Evolutionary conservation across 441 rosid genomes (phyloP), one percentile per base, ranked within the genome.

Genomic region (Populus tomentosa): DNA sequence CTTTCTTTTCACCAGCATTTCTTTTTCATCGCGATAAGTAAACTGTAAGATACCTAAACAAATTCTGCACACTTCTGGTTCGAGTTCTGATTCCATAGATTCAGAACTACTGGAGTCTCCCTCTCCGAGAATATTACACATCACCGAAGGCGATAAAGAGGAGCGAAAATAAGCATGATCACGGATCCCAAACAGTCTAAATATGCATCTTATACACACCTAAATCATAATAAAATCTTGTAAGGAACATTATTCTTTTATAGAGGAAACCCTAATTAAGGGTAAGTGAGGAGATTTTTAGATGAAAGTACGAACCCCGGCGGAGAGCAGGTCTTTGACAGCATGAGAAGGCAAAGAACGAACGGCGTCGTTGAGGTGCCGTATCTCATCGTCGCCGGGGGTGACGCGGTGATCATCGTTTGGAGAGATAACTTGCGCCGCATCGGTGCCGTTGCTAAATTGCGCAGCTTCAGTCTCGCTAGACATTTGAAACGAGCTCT

Each of bases 41-140:
- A 90, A 89, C 80, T 94, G 97, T 88, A 95, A 77, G 67, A 95
- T 79, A 71, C 99, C 98, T 75, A 94, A 87, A 82, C 99, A 95
- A 70, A 87, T 77, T 69, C 82, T 65, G 87, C 99, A 95, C 66
- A 89, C 24, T 63, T 80, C 83, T 23, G 82, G 86, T 75, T 82
- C 86, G 33, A 64, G 78, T 71, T 77, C 80, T 35, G 67, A 70
- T 75, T 50, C 82, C 71, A 71, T 68, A 21, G 21, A 32, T 2
- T 76, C 33, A 61, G 78, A 69, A 73, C 33, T 30, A 10, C 74
- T 73, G 67, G 40, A 70, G 40, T 56, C 81, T 70, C 70, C 82
- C 33, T 71, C 73, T 7, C 42, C 80, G 50, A 62, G 64, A 65
- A 30, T 35, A 75, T 30, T 28, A 36, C 62, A 70, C 42, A 13